Evolutionary conservation across 2,329 filamentous ascomycete genomes (phyloP).

Genomic region (Ceratocystis papillata): DNA sequence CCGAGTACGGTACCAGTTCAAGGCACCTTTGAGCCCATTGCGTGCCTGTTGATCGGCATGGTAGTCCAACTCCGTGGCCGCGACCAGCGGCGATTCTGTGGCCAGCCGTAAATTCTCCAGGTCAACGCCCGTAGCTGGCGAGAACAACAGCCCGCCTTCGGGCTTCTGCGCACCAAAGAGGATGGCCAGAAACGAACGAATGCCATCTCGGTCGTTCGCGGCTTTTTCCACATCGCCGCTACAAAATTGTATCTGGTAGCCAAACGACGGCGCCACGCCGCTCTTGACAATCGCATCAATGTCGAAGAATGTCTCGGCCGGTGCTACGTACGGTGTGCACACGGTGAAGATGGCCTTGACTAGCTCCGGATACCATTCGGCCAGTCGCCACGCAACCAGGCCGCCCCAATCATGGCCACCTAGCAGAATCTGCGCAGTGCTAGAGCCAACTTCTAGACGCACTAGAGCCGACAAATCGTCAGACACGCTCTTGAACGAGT

Average conservation of each 20-base stretch:
- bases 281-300: constrained; percentile 49
- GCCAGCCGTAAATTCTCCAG: constrained; percentile 52
- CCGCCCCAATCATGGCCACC: constrained; percentile 95
- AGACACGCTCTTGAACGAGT: constrained; percentile 60
- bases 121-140: constrained; percentile 46
- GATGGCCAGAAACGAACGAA: constrained; percentile 59
- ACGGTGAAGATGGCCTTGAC: constrained; percentile 66
- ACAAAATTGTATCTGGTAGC: constrained; percentile 73
- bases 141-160: constrained; percentile 41
- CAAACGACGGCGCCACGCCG: constrained; percentile 54
- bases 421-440: constrained; percentile 53
- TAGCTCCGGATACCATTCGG: constrained; percentile 61
- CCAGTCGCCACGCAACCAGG: constrained; percentile 60
- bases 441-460: constrained; percentile 39
- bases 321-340: constrained; percentile 62
- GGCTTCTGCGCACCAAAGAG: constrained; percentile 51
- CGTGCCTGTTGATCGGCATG: constrained; percentile 63
- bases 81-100: constrained; percentile 51
- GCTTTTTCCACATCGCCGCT: constrained; percentile 53
- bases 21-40: constrained; percentile 64
- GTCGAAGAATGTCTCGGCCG: constrained; percentile 42
- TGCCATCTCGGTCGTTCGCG: constrained; percentile 47
- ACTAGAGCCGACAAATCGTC: constrained; percentile 67
- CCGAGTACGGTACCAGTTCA: constrained; percentile 79
- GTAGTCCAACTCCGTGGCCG: constrained; percentile 60